phyloP scores from a whole-genome alignment of 176 grass and related monocot genomes.

The Eragrostis curvula region DNA sequence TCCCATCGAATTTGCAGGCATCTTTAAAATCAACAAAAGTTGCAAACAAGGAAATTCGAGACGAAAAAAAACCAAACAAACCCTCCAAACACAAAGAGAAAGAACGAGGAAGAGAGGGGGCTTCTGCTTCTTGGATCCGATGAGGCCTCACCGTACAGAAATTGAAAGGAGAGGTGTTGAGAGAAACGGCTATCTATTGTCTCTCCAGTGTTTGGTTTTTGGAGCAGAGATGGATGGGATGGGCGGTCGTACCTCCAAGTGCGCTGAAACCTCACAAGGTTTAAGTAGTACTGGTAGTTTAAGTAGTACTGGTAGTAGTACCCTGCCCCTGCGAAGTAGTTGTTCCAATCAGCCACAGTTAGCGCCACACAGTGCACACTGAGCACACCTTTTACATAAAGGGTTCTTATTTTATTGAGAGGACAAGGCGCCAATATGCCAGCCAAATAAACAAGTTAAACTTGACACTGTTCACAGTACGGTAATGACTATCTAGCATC shows the following conservation, averaged over 20 bases:
- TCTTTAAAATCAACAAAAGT: neutral
- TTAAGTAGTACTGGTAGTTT: too few relatives aligned
- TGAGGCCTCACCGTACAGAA: conserved; percentile 44
- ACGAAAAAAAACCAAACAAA: conserved; percentile 36
- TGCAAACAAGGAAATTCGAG: neutral
- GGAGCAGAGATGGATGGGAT: conserved; percentile 50
- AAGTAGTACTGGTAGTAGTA: conserved; percentile 18
- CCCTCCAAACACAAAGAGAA: neutral
- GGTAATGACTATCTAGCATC: neutral
- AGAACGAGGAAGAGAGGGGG: neutral
- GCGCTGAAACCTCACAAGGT: conserved; percentile 39
- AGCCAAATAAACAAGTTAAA: conserved; percentile 17
- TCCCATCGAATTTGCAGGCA: accelerated
- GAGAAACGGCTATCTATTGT: conserved; percentile 20
- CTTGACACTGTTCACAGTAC: conserved; percentile 15
- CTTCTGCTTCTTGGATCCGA: conserved; percentile 47
- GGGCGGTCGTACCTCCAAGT: conserved; percentile 38
- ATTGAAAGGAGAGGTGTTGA: conserved; percentile 33
- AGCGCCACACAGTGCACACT: conserved; percentile 5
- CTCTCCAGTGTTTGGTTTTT: conserved; percentile 29
- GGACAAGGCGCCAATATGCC: conserved; percentile 27
- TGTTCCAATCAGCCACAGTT: conserved; percentile 50
- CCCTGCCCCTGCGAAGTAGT: conserved; percentile 29
- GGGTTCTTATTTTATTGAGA: conserved; percentile 31
- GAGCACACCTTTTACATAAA: conserved; percentile 16